Evolutionary conservation across 331 rosid genomes (phyloP), one percentile per base, ranked within the genome.

Genomic region (Quercus phellos): DNA sequence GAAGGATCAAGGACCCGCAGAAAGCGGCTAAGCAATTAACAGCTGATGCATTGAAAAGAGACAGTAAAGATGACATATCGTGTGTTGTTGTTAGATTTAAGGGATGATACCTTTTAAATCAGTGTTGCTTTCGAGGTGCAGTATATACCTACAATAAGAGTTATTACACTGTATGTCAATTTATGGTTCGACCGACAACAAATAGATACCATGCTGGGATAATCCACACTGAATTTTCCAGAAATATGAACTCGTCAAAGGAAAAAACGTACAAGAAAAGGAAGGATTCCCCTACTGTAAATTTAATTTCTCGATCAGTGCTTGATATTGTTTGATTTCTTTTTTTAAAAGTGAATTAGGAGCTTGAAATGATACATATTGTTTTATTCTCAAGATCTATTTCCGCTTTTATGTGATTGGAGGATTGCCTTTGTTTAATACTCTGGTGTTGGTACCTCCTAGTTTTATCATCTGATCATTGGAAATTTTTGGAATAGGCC

Each of bases 21-120:
- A 92, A 89, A 83, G 97, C 95, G 14, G 97, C 97, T 19, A 90
- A 94, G 82, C 90, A 89, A 69, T 74, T 94, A 64, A 85, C 90
- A 24, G 81, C 91, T 18, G 97, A 92, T 78, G 99, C 99, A 42
- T 81, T 94, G 85, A 83, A 88, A 88, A 87, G 94, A 84, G 92
- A 87, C 12, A 92, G 97, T 82, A 94, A 92, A 90, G 99, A 94
- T 82, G 99, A 94, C 66, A 94, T 94, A 78, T 92, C 97, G 24
- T 94, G 99, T 21, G 77, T 92, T 77, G 97, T 94, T 80, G 98
- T 94, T 86, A 90, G 91, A 67, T 85, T 92, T 84, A 90, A 89
- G 82, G 82, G 86, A 77, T 84, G 79, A 68, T 61, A 76, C 78
- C 69, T 78, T 74, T 61, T 22, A 18, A 77, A 70, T 42, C 67